Conservation (phyloP, 352 stramenopile genomes). For the Peronosclerospora sorghi region DNA sequence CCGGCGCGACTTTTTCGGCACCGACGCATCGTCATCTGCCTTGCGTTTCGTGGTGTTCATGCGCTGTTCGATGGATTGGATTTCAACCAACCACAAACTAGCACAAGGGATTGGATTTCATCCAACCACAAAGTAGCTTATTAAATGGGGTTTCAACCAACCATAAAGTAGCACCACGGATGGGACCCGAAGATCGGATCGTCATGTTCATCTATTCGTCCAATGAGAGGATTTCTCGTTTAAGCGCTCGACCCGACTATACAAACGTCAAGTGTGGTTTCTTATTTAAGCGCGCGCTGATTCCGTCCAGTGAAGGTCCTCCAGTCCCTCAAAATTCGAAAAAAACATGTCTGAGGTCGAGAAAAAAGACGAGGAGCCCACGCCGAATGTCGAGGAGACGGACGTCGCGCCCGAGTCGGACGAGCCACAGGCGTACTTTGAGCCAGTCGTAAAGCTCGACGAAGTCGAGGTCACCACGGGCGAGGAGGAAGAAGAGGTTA, state of each 20-base stretch:
- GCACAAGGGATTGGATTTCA: background rate
- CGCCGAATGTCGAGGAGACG: constrained; percentile 44
- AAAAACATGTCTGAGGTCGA: constrained; percentile 39
- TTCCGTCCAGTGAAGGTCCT: background rate
- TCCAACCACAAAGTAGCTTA: constrained; percentile 1
- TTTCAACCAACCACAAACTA: constrained; percentile 6
- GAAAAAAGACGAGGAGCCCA: constrained; percentile 52
- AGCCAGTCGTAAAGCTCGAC: constrained; percentile 82
- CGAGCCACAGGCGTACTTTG: constrained; percentile 82
- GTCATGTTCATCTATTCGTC: background rate
- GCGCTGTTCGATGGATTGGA: background rate
- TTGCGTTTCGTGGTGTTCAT: constrained; percentile 28
- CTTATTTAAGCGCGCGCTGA: constrained; percentile 27
- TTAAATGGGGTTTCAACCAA: constrained; percentile 1
- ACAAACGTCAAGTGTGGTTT: background rate
- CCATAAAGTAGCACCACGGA: background rate
- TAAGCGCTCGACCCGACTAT: constrained; percentile 5
- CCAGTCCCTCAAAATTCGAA: constrained; percentile 19
- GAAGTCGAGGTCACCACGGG: constrained; percentile 95
- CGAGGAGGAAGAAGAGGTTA: constrained; percentile 95
- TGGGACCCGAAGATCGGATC: too few relatives aligned
- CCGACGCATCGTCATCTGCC: constrained; percentile 1
- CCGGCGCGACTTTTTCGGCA: constrained; percentile 23
- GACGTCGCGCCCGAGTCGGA: constrained; percentile 52
- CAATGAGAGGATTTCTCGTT: background rate